Conservation (phyloP, 345 rosid genomes). For the Stellera chamaejasme region DNA sequence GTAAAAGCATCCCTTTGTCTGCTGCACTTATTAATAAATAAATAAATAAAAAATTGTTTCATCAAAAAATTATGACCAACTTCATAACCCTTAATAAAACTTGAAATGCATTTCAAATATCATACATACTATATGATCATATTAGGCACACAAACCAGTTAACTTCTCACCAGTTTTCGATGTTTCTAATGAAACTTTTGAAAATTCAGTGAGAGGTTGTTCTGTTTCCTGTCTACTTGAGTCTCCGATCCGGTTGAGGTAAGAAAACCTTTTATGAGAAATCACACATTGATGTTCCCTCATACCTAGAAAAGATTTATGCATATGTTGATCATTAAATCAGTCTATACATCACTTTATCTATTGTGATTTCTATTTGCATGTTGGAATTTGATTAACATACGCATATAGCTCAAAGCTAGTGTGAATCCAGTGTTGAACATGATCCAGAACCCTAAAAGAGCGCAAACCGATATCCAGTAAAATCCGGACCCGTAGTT, state of each 20-base stretch:
- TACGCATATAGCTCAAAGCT: conserved; percentile 30
- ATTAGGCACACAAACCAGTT: too few relatives aligned
- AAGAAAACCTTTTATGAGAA: conserved; percentile 20
- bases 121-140: too few relatives aligned
- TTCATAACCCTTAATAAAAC: neutral
- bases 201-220: neutral
- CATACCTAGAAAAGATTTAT: conserved; percentile 29
- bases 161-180: conserved; percentile 18
- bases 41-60: too few relatives aligned
- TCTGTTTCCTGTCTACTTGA: conserved; percentile 7
- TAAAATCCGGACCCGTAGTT: conserved; percentile 23
- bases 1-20: conserved; percentile 41
- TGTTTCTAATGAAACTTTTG: conserved; percentile 6
- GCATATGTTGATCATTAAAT: too few relatives aligned
- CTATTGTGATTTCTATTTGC: neutral
- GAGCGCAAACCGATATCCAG: conserved; percentile 30
- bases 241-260: conserved; percentile 12
- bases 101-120: neutral
- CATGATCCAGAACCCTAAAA: conserved; percentile 35
- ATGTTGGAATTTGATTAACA: neutral
- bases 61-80: conserved; percentile 9
- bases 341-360: neutral
- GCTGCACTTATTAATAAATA: too few relatives aligned
- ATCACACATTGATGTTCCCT: conserved; percentile 18
- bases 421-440: conserved; percentile 29